phyloP scores from a whole-genome alignment of 2,329 filamentous ascomycete species.

The Passalora sequoiae region DNA sequence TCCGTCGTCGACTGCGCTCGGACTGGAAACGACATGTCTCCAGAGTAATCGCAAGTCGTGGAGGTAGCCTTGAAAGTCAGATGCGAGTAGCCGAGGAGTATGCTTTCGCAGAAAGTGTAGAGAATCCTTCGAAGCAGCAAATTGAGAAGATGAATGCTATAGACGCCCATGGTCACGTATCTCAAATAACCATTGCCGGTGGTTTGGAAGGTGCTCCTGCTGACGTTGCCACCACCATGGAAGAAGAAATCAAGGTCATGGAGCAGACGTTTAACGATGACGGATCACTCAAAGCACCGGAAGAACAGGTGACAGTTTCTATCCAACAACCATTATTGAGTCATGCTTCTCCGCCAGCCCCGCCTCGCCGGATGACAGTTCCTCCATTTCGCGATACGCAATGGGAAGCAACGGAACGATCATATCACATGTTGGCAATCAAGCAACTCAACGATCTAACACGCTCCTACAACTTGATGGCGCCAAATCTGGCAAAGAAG shows the following conservation, averaged over 20 bases:
- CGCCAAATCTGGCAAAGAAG: conserved; percentile 85
- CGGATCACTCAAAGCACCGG: conserved; percentile 22
- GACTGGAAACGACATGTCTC: conserved; percentile 85
- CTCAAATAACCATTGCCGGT: conserved; percentile 45
- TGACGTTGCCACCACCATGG: conserved; percentile 10
- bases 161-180: conserved; percentile 44
- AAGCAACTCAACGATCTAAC: conserved; percentile 72
- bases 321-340: conserved; percentile 13
- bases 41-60: conserved; percentile 68
- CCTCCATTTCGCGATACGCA: conserved; percentile 66
- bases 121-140: conserved; percentile 52
- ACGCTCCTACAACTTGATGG: conserved; percentile 90
- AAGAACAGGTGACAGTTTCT: conserved; percentile 19
- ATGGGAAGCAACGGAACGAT: conserved; percentile 67
- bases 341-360: conserved; percentile 12
- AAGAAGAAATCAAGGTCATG: conserved; percentile 35
- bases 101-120: conserved; percentile 65
- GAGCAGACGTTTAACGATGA: conserved; percentile 33
- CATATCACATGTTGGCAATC: conserved; percentile 73
- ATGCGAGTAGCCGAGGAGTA: conserved; percentile 66
- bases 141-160: conserved; percentile 44
- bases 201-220: conserved; percentile 34
- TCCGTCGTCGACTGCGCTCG: conserved; percentile 67
- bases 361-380: conserved; percentile 25
- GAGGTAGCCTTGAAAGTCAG: conserved; percentile 69